Base-by-base conservation (phyloP, 148 eudicot species). In the Persicaria tinctoria region DNA sequence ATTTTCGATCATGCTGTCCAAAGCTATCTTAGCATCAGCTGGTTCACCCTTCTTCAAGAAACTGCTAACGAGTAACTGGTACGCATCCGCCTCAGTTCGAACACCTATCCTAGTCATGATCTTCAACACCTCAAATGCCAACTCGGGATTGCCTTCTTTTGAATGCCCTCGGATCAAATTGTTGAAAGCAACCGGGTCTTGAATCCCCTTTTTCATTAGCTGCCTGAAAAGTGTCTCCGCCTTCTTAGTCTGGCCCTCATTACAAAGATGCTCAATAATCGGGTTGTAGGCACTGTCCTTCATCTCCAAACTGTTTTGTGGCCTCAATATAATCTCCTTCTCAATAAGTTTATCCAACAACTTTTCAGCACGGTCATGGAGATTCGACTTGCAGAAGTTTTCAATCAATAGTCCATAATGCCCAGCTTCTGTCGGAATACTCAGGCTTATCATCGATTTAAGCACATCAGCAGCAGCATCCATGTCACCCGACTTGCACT, bases 391-490 rank as follows among this genome's bases (percentile, higher is more conserved):
- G 81, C 98, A 94, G 72, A 80, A 89, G 80, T 82, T 85, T 80
- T 91, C 97, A 60, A 94, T 88, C 44, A 94, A 77, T 59, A 91
- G 50, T 8, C 98, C 96, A 80, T 90, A 94, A 73, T 94, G 98
- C 23, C 98, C 97, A 45, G 98, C 90, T 80, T 94, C 93, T 46
- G 93, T 85, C 0, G 96, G 90, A 83, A 94, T 76, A 63, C 85
- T 84, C 77, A 94, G 74, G 62, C 87, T 82, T 68, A 80, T 83
- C 98, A 94, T 94, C 7, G 89, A 85, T 78, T 88, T 87, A 45
- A 94, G 90, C 60, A 90, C 97, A 80, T 91, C 90, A 16, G 83
- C 82, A 74, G 97, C 97, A 27, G 97, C 97, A 88, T 88, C 90
- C 75, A 94, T 53, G 77, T 94, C 75, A 51, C 96, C 91, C 0